phyloP scores from a whole-genome alignment of 2,329 filamentous ascomycete species.

The Colletotrichum sp. region DNA sequence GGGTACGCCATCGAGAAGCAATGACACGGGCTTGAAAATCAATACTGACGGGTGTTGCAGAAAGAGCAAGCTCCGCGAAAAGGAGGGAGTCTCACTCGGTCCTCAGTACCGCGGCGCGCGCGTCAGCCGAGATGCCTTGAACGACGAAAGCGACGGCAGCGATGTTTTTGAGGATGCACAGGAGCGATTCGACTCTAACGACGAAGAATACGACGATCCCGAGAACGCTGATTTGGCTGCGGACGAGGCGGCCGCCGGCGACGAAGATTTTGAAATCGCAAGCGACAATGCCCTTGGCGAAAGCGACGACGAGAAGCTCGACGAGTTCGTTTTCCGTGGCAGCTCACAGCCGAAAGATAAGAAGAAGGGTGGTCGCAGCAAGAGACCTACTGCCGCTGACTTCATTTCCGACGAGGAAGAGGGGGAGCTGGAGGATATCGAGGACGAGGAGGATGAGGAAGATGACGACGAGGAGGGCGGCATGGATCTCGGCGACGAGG shows the following conservation, averaged over 20 bases:
- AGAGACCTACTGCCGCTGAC: constrained; percentile 58
- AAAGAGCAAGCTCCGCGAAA: constrained; percentile 83
- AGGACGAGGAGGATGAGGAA: constrained; percentile 43
- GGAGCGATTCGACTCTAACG: constrained; percentile 36
- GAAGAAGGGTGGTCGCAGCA: constrained; percentile 27
- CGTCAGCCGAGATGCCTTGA: constrained; percentile 72
- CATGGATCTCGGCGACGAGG: constrained; percentile 33
- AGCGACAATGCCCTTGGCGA: constrained; percentile 77
- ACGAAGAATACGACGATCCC: constrained; percentile 61
- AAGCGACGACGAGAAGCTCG: constrained; percentile 84
- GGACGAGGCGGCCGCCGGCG: constrained; percentile 49
- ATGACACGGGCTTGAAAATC: background rate
- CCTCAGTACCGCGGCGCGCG: constrained; percentile 80
- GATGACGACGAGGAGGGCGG: constrained; percentile 42
- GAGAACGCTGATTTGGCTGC: constrained; percentile 59
- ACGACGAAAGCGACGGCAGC: constrained; percentile 39
- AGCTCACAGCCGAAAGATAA: constrained; percentile 55
- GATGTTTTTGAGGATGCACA: constrained; percentile 47
- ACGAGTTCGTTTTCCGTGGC: constrained; percentile 70
- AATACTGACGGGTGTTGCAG: constrained; percentile 38
- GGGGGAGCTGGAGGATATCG: constrained; percentile 37
- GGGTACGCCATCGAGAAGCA: constrained; percentile 49
- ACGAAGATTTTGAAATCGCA: constrained; percentile 64
- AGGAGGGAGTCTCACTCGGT: constrained; percentile 72
- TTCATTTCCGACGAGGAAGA: constrained; percentile 58